Evolutionary conservation across 1,284 basidiomycete species (phyloP), one percentile per base, ranked within the genome.

Genomic region (Ustilago vetiveriae): DNA sequence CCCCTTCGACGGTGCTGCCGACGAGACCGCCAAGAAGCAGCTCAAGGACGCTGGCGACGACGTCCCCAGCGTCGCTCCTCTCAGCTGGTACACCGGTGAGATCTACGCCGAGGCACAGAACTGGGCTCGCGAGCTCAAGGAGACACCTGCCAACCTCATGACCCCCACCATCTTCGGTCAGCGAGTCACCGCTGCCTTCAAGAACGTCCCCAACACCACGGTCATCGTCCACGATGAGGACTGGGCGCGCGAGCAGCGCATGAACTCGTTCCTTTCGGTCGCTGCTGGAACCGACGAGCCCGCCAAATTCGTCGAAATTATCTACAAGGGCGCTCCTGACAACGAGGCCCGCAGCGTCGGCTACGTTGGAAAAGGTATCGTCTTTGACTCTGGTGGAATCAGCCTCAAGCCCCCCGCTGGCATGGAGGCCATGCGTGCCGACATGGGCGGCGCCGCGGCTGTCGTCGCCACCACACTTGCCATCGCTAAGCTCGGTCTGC

Each of bases 261-360:
- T 94, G 92, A 89, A 88, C 72, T 88, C 90, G 2, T 94, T 94
- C 87, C 87, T 95, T 23, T 92, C 91, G 1, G 92, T 95, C 6
- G 89, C 91, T 8, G 88, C 89, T 57, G 92, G 92, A 26, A 89
- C 90, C 7, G 85, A 87, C 14, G 90, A 94, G 81, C 92, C 92
- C 6, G 88, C 90, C 48, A 92, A 92, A 81, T 88, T 94, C 82
- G 85, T 95, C 51, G 92, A 94, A 83, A 89, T 95, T 62, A 89
- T 90, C 82, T 94, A 94, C 86, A 90, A 89, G 36, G 92, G 92
- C 27, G 88, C 88, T 6, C 78, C 86, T 2, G 83, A 85, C 84
- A 55, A 70, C 56, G 83, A 86, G 41, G 87, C 85, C 0, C 85
- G 85, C 48, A 90, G 90, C 9, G 84, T 92, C 5, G 89, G 88